These are phyloP conservation scores for Waltergamsia citrina DNA, from an alignment of 2,329 filamentous ascomycete genomes.

Conservation along the genomic window DNA sequence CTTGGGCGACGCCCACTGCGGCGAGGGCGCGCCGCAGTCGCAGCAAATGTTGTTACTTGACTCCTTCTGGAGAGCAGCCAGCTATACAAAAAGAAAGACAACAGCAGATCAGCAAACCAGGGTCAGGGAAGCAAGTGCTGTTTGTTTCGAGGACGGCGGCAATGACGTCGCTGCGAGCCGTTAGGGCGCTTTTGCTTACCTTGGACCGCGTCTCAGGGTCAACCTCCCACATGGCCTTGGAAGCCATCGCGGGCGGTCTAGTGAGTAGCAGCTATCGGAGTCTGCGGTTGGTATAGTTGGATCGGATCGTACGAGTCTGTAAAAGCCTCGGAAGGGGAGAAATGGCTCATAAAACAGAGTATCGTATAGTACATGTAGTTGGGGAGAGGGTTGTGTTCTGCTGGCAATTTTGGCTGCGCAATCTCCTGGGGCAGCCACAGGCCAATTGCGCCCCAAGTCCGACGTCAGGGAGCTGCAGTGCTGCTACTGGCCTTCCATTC, in stretches of 20 bases:
- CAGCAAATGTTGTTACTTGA: conserved; percentile 85
- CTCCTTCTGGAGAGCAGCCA: conserved; percentile 83
- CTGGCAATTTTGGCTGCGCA: too few species aligned
- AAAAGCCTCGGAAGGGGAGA: too few species aligned
- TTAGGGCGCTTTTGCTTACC: conserved; percentile 52
- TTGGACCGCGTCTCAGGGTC: conserved; percentile 96
- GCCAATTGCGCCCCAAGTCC: too few species aligned
- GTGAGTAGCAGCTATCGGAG: background rate
- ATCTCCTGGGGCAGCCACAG: too few species aligned
- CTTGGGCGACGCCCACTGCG: conserved; percentile 97
- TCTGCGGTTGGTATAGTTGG: too few species aligned
- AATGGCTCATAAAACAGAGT: background rate
- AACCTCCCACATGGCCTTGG: conserved; percentile 94
- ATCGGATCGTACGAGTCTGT: too few species aligned
- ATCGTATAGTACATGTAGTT: too few species aligned
- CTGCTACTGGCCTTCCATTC: too few species aligned
- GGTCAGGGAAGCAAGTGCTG: conserved; percentile 8
- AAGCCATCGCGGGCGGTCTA: conserved; percentile 36
- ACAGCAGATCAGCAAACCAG: background rate
- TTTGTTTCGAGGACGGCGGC: conserved; percentile 1
- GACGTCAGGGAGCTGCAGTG: too few species aligned
- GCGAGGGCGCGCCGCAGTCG: conserved; percentile 90
- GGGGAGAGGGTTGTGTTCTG: too few species aligned
- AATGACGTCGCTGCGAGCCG: too few species aligned
- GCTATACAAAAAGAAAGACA: conserved; percentile 35